phyloP scores from a whole-genome alignment of 169 alveolate genomes.

The Ichthyophthirius multifiliis region DNA sequence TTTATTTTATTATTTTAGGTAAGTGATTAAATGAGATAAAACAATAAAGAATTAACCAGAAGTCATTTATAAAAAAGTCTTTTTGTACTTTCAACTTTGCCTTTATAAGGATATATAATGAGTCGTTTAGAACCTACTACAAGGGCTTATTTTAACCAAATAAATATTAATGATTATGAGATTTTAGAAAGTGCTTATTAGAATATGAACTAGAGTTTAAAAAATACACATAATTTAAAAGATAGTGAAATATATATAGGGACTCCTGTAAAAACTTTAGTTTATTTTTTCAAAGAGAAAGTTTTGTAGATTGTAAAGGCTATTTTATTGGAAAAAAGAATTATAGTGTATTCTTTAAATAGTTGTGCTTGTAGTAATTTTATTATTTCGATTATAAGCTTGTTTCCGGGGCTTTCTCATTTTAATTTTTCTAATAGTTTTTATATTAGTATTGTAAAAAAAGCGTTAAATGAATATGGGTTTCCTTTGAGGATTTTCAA shows the following conservation, averaged over 20 bases:
- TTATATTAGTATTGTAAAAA: conserved; percentile 6
- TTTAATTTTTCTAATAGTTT: conserved; percentile 41
- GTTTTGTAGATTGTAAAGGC: conserved; percentile 23
- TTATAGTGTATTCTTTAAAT: conserved; percentile 62
- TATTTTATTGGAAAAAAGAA: conserved; percentile 50
- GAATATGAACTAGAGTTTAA: conserved; percentile 25
- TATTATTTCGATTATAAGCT: conserved; percentile 48
- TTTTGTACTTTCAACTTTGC: conserved; percentile 43
- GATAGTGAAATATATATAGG: neutral
- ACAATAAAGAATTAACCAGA: conserved; percentile 37
- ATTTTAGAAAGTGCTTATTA: conserved; percentile 47
- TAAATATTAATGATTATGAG: conserved; percentile 45
- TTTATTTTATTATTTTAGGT: neutral
- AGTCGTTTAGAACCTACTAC: conserved; percentile 62
- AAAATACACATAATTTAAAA: conserved; percentile 10
- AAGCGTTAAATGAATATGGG: conserved; percentile 59
- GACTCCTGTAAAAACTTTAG: conserved; percentile 1
- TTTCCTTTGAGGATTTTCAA: conserved; percentile 64
- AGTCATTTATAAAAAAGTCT: conserved; percentile 55
- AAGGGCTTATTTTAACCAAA: conserved; percentile 48
- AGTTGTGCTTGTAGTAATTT: conserved; percentile 68
- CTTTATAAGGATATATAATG: conserved; percentile 49
- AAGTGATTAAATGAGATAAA: conserved; percentile 21
- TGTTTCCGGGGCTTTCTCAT: conserved; percentile 65
- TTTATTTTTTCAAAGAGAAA: conserved; percentile 2